Base-by-base conservation (phyloP, 257 asterid genomes). In the Thymus quinquecostatus region DNA sequence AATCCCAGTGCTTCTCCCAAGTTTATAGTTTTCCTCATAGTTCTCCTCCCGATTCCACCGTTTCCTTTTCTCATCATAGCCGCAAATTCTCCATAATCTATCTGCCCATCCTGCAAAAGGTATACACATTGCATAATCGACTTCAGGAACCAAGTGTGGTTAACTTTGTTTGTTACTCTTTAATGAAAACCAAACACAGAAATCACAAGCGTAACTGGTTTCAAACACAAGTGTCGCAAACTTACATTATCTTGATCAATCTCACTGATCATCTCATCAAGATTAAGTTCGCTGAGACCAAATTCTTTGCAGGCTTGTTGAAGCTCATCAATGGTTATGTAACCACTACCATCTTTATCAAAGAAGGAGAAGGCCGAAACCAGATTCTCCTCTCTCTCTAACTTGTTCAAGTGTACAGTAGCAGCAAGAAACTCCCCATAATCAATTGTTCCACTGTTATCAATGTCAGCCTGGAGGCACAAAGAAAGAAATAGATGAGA, bases 361-460 rank as follows among this genome's bases (percentile, higher is more conserved):
- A 93, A 93, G 87, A 85, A 93, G 14, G 96, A 79, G 79, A 93
- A 93, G 64, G 97, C 98, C 4, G 97, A 87, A 50, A 87, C 73
- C 47, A 93, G 79, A 75, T 91, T 91, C 79, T 91, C 96, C 80
- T 90, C 97, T 82, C 97, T 80, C 68, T 93, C 97, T 71, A 93
- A 70, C 89, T 93, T 93, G 96, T 93, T 93, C 86, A 93, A 78
- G 84, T 93, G 98, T 56, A 93, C 89, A 1, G 96, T 93, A 10
- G 98, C 98, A 38, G 98, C 98, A 77, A 93, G 91, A 83, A 93
- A 93, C 88, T 93, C 98, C 60, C 97, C 97, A 48, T 93, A 93
- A 73, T 93, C 98, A 70, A 93, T 90, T 33, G 96, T 88, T 58
- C 98, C 98, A 49, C 86, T 93, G 85, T 93, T 91, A 69, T 93